phyloP scores from a whole-genome alignment of 2,329 filamentous ascomycete species.

The Eutypella sp. region DNA sequence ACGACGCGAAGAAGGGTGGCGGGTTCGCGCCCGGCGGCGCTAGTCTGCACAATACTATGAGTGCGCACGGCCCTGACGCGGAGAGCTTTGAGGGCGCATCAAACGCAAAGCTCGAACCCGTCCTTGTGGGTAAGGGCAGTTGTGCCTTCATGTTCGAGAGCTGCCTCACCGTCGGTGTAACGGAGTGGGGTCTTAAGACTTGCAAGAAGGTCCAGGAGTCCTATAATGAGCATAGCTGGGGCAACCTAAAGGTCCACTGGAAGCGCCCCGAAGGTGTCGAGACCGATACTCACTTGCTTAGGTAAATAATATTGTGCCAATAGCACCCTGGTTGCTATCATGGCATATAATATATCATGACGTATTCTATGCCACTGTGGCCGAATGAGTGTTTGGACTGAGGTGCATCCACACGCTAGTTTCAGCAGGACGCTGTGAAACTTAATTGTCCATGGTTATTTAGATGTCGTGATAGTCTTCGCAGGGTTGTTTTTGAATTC shows the following conservation, averaged over 20 bases:
- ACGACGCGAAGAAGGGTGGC: slow-evolving; percentile 48
- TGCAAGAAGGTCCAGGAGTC: slow-evolving; percentile 58
- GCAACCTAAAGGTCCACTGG: slow-evolving; percentile 60
- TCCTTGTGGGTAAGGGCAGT: slow-evolving; percentile 54
- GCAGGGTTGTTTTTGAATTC: too few species aligned
- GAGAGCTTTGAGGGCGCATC: slow-evolving; percentile 48
- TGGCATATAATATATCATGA: too few species aligned
- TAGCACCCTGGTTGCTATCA: too few species aligned
- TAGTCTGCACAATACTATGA: slow-evolving; percentile 57
- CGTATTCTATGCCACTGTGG: too few species aligned
- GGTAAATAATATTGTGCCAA: too few species aligned
- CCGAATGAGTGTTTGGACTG: too few species aligned
- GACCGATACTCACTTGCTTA: slow-evolving; percentile 23
- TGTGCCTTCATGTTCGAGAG: slow-evolving; percentile 69
- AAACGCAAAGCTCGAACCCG: slow-evolving; percentile 57
- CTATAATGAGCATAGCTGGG: slow-evolving; percentile 82
- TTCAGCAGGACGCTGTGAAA: too few species aligned
- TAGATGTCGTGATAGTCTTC: too few species aligned
- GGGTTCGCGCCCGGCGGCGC: slow-evolving; percentile 46
- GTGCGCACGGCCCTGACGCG: slow-evolving; percentile 50
- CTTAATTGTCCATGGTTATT: too few species aligned
- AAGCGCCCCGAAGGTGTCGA: slow-evolving; percentile 32
- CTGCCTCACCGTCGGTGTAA: slow-evolving; percentile 65
- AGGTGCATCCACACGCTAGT: too few species aligned
- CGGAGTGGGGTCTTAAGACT: slow-evolving; percentile 60